These are phyloP conservation scores for Ceratobasidium sp. DNA, from an alignment of 1,284 basidiomycete genomes.

Conservation along the genomic window DNA sequence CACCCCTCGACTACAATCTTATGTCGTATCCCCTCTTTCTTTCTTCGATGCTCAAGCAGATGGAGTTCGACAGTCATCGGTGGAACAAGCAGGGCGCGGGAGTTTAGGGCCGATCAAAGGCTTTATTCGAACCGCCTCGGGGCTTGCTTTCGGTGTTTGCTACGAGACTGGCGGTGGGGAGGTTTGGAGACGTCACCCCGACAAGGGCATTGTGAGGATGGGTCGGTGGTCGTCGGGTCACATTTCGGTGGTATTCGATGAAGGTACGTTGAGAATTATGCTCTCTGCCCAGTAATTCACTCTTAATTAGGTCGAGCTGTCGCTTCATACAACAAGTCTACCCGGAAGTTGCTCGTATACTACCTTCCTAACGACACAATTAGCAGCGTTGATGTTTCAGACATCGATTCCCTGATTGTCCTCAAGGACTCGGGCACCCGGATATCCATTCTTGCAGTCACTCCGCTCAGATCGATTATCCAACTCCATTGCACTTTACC, in stretches of 20 bases:
- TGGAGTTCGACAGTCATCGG: conserved; percentile 4
- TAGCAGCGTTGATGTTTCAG: neutral
- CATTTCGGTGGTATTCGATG: conserved; percentile 22
- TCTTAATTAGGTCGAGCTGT: conserved; percentile 45
- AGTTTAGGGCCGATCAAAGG: conserved; percentile 53
- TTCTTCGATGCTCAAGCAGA: conserved; percentile 65
- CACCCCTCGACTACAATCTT: conserved; percentile 64
- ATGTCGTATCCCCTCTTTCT: conserved; percentile 59
- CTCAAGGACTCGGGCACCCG: conserved; percentile 2
- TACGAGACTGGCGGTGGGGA: conserved; percentile 62
- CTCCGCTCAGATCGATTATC: conserved; percentile 52
- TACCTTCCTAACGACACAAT: conserved; percentile 24
- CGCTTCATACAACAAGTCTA: neutral
- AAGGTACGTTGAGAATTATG: conserved; percentile 8
- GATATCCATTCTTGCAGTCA: conserved; percentile 16
- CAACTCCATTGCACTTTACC: conserved; percentile 56
- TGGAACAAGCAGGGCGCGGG: conserved; percentile 26
- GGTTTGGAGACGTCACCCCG: conserved; percentile 61
- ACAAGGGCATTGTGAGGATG: conserved; percentile 46
- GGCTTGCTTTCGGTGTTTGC: conserved; percentile 69
- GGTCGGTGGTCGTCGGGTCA: conserved; percentile 60
- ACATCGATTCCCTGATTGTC: conserved; percentile 32
- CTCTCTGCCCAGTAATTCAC: neutral
- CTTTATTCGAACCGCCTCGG: conserved; percentile 76
- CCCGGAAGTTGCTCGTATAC: conserved; percentile 2